phyloP scores from a whole-genome alignment of 2,329 filamentous ascomycete genomes.

The Kalmusia sp. region DNA sequence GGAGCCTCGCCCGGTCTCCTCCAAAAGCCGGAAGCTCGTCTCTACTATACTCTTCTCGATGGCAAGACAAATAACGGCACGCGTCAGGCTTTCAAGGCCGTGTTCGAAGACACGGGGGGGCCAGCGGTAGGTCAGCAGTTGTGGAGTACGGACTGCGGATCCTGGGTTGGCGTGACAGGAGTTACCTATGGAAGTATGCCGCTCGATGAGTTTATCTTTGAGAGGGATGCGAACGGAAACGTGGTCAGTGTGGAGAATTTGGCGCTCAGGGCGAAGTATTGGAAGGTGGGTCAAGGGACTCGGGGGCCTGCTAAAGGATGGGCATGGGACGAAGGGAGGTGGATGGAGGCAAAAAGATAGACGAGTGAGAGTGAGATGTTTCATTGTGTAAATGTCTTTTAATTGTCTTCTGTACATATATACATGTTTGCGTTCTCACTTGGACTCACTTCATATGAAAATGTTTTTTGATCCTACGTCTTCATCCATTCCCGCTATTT shows the following conservation, averaged over 20 bases:
- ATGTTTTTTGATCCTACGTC: no score
- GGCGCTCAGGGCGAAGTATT: slow-evolving; percentile 23
- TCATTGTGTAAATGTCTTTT: neutral
- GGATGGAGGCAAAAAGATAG: neutral
- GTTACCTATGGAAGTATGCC: slow-evolving; percentile 31
- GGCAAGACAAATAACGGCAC: slow-evolving; percentile 16
- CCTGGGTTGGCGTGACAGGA: slow-evolving; percentile 31
- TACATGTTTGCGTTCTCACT: no score
- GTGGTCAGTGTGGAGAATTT: slow-evolving; percentile 31
- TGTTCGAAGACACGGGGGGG: slow-evolving; percentile 29
- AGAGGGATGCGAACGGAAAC: slow-evolving; percentile 24
- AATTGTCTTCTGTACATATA: neutral
- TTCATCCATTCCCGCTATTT: no score
- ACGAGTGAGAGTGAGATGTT: no score
- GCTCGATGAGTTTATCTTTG: slow-evolving; percentile 33
- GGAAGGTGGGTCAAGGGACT: slow-evolving; percentile 13
- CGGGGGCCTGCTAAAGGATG: neutral
- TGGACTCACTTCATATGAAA: no score
- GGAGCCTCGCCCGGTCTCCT: slow-evolving; percentile 10
- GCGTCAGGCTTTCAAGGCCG: slow-evolving; percentile 27
- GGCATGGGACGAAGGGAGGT: slow-evolving; percentile 1
- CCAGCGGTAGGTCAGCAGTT: slow-evolving; percentile 21
- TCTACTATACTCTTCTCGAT: slow-evolving; percentile 32
- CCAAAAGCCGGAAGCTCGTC: slow-evolving; percentile 17
- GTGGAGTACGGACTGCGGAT: slow-evolving; percentile 28